Evolutionary conservation across 129 eudicot genomes (phyloP).

Genomic region (Chrysanthemum lavandulifolium): DNA sequence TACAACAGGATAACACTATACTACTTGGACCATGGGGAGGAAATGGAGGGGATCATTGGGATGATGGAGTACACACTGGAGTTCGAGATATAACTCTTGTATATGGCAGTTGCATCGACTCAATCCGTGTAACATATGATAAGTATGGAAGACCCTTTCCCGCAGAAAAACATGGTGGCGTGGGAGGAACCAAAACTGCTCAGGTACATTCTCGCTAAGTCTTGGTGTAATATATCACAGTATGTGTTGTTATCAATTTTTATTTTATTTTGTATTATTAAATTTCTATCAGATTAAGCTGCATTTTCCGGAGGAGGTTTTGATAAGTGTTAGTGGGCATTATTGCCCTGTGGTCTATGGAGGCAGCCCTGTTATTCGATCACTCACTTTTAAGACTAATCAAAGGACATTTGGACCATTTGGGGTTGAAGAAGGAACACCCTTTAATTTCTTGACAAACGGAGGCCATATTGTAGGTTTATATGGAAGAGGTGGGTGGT

Average conservation of each 20-base stretch:
- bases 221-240: background rate
- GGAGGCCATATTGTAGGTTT: slow-evolving; percentile 56
- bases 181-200: slow-evolving; percentile 42
- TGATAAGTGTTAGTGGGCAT: slow-evolving; percentile 48
- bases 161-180: slow-evolving; percentile 64
- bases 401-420: slow-evolving; percentile 56
- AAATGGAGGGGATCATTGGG: slow-evolving; percentile 57
- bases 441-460: slow-evolving; percentile 46
- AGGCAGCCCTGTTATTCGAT: slow-evolving; percentile 58
- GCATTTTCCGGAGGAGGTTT: slow-evolving; percentile 56
- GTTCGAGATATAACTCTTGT: slow-evolving; percentile 55
- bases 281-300: slow-evolving; percentile 47
- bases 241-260: background rate
- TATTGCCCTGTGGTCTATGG: slow-evolving; percentile 52
- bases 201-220: slow-evolving; percentile 34
- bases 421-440: slow-evolving; percentile 76
- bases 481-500: slow-evolving; percentile 67
- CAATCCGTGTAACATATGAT: slow-evolving; percentile 56
- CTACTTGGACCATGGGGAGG: slow-evolving; percentile 81
- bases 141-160: slow-evolving; percentile 44
- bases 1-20: slow-evolving; percentile 24
- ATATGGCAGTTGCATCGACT: slow-evolving; percentile 55
- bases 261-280: background rate
- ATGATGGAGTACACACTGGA: slow-evolving; percentile 51
- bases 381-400: slow-evolving; percentile 45